Conservation (phyloP, 2,329 filamentous ascomycete species). For the Setomelanomma holmii region DNA sequence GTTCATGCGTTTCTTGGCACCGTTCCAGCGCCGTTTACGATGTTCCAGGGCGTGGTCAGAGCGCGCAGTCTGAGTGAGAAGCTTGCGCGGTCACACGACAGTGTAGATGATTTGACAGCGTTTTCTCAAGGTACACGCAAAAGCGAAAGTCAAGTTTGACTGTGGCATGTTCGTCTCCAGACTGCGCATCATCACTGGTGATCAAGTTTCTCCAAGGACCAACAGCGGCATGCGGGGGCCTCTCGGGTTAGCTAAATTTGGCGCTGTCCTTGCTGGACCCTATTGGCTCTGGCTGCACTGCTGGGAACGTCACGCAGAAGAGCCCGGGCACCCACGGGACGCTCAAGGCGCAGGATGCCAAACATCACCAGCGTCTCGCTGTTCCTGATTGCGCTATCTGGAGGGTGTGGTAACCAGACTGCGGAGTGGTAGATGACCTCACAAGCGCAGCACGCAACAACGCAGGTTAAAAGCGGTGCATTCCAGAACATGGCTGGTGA, state of each 20-base stretch:
- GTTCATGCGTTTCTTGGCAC: slow-evolving; percentile 35
- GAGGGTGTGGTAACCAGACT: background rate
- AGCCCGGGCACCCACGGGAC: slow-evolving; percentile 12
- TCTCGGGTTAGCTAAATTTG: slow-evolving; percentile 16
- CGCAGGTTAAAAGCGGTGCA: slow-evolving; percentile 10
- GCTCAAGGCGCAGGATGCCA: slow-evolving; percentile 11
- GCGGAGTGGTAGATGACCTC: slow-evolving; percentile 10
- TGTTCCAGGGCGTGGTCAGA: slow-evolving; percentile 1
- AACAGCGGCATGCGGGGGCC: slow-evolving; percentile 7
- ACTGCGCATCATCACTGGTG: slow-evolving; percentile 15
- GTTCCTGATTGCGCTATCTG: background rate
- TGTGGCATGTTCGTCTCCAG: slow-evolving; percentile 11
- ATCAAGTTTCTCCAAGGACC: slow-evolving; percentile 8
- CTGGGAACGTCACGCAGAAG: slow-evolving; percentile 12
- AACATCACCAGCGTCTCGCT: slow-evolving; percentile 17
- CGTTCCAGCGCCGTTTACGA: slow-evolving; percentile 33
- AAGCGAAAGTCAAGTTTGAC: background rate
- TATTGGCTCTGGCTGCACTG: slow-evolving; percentile 9
- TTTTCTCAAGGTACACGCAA: background rate
- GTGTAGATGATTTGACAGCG: background rate
- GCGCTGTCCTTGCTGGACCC: slow-evolving; percentile 4
- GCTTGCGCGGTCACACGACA: slow-evolving; percentile 2
- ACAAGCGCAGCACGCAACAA: background rate
- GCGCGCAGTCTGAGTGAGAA: background rate
- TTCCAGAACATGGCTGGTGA: slow-evolving; percentile 32